Base-by-base conservation (phyloP, 768 basidiomycete genomes). In the Podaxis mareebaensis region DNA sequence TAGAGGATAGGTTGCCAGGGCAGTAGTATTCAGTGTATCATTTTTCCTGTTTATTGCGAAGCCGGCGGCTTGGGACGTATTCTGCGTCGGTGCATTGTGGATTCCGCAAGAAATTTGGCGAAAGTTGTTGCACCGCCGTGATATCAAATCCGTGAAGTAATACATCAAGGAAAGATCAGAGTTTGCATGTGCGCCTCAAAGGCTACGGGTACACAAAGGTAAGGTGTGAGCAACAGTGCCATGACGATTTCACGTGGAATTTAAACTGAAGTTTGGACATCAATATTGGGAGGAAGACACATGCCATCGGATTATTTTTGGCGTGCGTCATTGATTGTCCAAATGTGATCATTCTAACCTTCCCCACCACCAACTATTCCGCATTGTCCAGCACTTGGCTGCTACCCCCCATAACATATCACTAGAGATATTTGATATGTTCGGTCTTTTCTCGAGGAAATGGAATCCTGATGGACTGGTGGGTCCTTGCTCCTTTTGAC, bases 391-490 rank as follows among this genome's bases (percentile, higher is more conserved):
- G 5, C 6, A 7, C 20, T 38, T 42, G 30, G 49, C 49, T 3
- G 10, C 13, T 10, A 26, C 22, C 49, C 26, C 10, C n/a, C 11
- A 28, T 26, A 20, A 30, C 46, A 4, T n/a, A 28, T 24, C 30
- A 15, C 22, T 30, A 48, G 26, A 12, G n/a, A 13, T 22, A 15
- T 46, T 13, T 33, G 69, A 67, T 44, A 71, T 73, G 67, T 70
- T 73, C 55, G 72, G 72, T 64, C 67, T 69, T 36, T 77, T 77
- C 63, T 70, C 68, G 58, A 72, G 72, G 70, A 76, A 73, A 73
- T 85, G 84, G 83, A 78, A 85, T 65, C 82, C 83, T 12, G 76
- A 75, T 40, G 81, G 80, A 13, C 76, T 80, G 75, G 85, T 77
- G 61, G 36, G 71, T 70, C 42, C 33, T 49, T 51, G 2, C 26